Conservation (phyloP, 1,284 basidiomycete species). For the Ustilago xerochloae region DNA sequence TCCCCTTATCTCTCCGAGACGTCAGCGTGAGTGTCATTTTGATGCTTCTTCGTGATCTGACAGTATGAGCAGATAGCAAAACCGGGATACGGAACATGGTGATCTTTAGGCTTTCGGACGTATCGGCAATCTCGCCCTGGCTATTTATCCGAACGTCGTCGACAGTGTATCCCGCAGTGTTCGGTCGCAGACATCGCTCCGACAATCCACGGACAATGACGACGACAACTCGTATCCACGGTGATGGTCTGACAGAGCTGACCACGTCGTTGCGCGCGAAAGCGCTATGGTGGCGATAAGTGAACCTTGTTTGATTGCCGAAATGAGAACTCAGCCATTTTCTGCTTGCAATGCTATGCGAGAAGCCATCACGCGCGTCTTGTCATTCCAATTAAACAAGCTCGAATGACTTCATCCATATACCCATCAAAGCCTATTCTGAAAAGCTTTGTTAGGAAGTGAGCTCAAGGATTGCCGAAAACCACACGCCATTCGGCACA, state of each 20-base stretch:
- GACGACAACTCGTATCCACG: not conserved
- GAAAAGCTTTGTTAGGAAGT: slow-evolving; percentile 10
- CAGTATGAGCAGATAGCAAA: not conserved
- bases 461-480: not conserved
- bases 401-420: not conserved
- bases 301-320: not conserved
- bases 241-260: not conserved
- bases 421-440: slow-evolving; percentile 11
- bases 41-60: not conserved
- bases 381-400: not conserved
- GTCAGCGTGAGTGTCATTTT: too few species aligned
- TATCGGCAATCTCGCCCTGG: not conserved
- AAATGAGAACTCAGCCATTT: slow-evolving; percentile 2
- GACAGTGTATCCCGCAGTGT: not conserved
- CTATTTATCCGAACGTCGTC: not conserved
- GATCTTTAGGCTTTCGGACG: not conserved
- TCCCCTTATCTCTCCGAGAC: too few species aligned
- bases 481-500: not conserved
- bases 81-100: not conserved
- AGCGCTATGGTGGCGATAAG: slow-evolving; percentile 13
- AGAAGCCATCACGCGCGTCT: not conserved
- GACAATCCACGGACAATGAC: not conserved
- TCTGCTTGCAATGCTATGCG: not conserved
- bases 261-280: not conserved
- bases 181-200: not conserved